phyloP scores from a whole-genome alignment of 768 basidiomycete species.

The Naematelia encephala region DNA sequence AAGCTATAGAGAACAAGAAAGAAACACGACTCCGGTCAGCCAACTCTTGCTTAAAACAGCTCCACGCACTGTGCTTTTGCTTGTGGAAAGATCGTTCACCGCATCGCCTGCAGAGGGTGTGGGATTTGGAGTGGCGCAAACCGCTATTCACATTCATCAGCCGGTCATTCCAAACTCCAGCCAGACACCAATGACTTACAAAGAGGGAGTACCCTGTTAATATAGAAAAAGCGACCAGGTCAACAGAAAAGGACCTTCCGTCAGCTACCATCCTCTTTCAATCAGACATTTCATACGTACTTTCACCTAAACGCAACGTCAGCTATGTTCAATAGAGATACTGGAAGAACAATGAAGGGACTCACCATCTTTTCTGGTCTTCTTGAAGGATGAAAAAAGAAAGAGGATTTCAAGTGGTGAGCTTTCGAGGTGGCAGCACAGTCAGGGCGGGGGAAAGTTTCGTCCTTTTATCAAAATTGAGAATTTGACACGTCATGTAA shows the following conservation, averaged over 20 bases:
- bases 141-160: slow-evolving; percentile 53
- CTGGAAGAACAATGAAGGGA: slow-evolving; percentile 4
- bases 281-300: too few relatives aligned
- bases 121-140: slow-evolving; percentile 95
- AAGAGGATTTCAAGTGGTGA: neutral
- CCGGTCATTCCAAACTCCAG: neutral
- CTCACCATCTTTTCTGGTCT: slow-evolving; percentile 39
- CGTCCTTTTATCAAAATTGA: neutral
- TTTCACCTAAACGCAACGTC: slow-evolving; percentile 26
- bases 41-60: neutral
- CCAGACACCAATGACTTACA: too few relatives aligned
- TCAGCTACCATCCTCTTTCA: slow-evolving; percentile 53
- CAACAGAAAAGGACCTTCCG: slow-evolving; percentile 65
- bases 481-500: neutral
- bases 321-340: slow-evolving; percentile 14
- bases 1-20: slow-evolving; percentile 57
- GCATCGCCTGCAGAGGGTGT: slow-evolving; percentile 96
- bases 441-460: slow-evolving; percentile 10
- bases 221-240: slow-evolving; percentile 43
- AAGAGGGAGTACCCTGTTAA: slow-evolving; percentile 84
- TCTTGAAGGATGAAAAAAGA: slow-evolving; percentile 34
- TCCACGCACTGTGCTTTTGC: slow-evolving; percentile 86
- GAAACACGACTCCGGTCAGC: neutral
- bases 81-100: slow-evolving; percentile 93
- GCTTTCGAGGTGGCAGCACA: too few relatives aligned